Evolutionary conservation across 1,139 yeast species (phyloP).

Genomic region (Scheffersomyces cryptocercus): DNA sequence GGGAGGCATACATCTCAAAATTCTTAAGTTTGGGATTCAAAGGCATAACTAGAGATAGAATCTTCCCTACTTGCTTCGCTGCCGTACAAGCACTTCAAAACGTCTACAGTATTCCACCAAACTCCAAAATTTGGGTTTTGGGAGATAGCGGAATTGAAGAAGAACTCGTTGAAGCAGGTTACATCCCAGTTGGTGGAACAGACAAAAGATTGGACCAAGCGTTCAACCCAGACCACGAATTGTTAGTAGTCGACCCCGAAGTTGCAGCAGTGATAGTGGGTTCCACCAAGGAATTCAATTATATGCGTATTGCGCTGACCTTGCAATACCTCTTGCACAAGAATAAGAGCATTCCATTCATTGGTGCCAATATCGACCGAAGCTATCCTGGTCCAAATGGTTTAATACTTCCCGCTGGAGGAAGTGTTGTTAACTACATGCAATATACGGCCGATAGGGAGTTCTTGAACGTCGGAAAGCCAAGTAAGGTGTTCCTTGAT

Average conservation of each 20-base stretch:
- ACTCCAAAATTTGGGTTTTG: slow-evolving; percentile 72
- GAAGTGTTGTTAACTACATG: slow-evolving; percentile 43
- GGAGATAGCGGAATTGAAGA: slow-evolving; percentile 83
- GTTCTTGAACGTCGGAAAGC: slow-evolving; percentile 41
- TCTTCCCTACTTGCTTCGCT: slow-evolving; percentile 43
- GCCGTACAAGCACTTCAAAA: slow-evolving; percentile 31
- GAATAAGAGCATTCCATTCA: slow-evolving; percentile 34
- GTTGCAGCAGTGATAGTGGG: slow-evolving; percentile 46
- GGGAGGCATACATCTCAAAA: slow-evolving; percentile 33
- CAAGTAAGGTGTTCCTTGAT: slow-evolving; percentile 33
- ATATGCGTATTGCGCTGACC: slow-evolving; percentile 39
- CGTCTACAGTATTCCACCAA: slow-evolving; percentile 22
- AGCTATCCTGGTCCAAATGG: slow-evolving; percentile 45
- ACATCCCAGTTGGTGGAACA: slow-evolving; percentile 71
- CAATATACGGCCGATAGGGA: slow-evolving; percentile 35
- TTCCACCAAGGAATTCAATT: slow-evolving; percentile 39
- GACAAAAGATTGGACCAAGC: slow-evolving; percentile 39
- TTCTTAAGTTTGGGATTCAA: slow-evolving; percentile 33
- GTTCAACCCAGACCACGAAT: slow-evolving; percentile 44
- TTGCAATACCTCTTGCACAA: slow-evolving; percentile 39
- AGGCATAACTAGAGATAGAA: slow-evolving; percentile 27
- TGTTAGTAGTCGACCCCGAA: slow-evolving; percentile 43
- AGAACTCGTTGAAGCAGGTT: slow-evolving; percentile 70
- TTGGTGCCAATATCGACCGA: slow-evolving; percentile 43
- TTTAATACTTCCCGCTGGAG: slow-evolving; percentile 42